Conservation (phyloP, 2,329 filamentous ascomycete species). For the Pestalotiopsis sp. region DNA sequence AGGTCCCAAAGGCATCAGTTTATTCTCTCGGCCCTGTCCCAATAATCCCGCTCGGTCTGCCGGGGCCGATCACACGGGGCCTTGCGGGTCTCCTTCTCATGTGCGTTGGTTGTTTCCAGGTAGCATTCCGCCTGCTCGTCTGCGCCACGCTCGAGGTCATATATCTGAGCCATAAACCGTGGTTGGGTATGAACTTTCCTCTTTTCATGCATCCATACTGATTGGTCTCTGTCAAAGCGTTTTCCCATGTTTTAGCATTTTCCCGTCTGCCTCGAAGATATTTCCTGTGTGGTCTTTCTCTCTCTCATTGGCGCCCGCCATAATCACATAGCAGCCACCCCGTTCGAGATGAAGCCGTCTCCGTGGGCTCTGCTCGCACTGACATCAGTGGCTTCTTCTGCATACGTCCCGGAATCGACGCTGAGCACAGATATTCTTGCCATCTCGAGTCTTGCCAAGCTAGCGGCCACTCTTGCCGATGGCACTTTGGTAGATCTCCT, state of each 20-base stretch:
- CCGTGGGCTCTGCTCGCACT: background rate
- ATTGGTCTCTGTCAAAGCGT: slow-evolving; percentile 2
- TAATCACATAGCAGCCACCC: background rate
- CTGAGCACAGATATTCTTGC: slow-evolving; percentile 16
- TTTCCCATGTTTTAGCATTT: background rate
- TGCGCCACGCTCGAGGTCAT: background rate
- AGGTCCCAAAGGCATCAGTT: background rate
- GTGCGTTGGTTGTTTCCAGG: background rate
- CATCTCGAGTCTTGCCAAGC: slow-evolving; percentile 9
- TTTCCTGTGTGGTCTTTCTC: background rate
- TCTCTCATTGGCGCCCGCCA: background rate
- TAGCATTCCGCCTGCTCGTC: background rate
- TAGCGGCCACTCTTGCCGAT: slow-evolving; percentile 1
- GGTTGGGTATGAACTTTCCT: slow-evolving; percentile 4
- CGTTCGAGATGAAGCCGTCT: slow-evolving; percentile 6
- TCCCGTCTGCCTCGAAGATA: background rate
- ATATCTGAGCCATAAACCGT: slow-evolving; percentile 8
- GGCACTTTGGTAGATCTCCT: slow-evolving; percentile 12
- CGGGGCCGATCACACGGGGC: background rate
- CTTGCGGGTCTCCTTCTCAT: background rate
- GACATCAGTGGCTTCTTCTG: background rate
- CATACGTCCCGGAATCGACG: slow-evolving; percentile 16
- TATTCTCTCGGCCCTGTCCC: background rate
- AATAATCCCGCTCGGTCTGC: background rate
- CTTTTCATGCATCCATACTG: background rate